phyloP scores from a whole-genome alignment of 2,329 filamentous ascomycete species.

The Clarireedia hainanense region DNA sequence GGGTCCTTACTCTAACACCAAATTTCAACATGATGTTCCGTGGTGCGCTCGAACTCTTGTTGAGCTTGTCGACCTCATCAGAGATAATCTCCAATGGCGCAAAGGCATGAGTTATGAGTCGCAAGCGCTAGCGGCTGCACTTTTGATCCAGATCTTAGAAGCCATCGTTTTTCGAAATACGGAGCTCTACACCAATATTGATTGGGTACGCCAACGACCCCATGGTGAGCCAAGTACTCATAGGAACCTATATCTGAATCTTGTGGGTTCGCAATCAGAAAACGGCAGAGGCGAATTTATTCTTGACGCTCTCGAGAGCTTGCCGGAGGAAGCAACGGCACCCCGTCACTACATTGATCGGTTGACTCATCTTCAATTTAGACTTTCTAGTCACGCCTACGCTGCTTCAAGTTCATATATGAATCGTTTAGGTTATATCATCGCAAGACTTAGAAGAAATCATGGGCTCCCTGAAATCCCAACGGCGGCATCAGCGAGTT shows the following conservation, averaged over 20 bases:
- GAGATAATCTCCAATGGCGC: constrained; percentile 14
- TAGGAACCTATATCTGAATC: constrained; percentile 24
- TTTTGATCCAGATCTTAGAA: constrained; percentile 22
- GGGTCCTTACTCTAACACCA: neutral
- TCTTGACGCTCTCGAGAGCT: constrained; percentile 20
- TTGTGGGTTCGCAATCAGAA: constrained; percentile 19
- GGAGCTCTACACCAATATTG: constrained; percentile 18
- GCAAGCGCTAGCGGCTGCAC: constrained; percentile 18
- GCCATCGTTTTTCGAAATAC: constrained; percentile 21
- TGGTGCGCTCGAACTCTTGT: constrained; percentile 23
- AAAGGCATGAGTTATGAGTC: constrained; percentile 15
- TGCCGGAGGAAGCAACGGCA: constrained; percentile 21
- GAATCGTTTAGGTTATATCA: neutral
- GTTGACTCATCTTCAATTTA: constrained; percentile 6
- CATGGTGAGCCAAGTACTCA: constrained; percentile 20
- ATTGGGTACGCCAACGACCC: constrained; percentile 16
- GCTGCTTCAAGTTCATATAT: constrained; percentile 1
- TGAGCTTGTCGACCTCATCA: constrained; percentile 21
- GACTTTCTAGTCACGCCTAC: neutral
- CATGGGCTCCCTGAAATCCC: neutral
- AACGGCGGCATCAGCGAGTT: neutral
- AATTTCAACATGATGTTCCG: constrained; percentile 17
- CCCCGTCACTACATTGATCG: constrained; percentile 16
- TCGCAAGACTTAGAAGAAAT: constrained; percentile 1
- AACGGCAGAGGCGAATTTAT: constrained; percentile 19